Percentiles rank a stretch among this genome's conserved stretches.
phyloP scores from a whole-genome alignment of 352 stramenopile species.

The Hyaloperonospora brassicae region DNA sequence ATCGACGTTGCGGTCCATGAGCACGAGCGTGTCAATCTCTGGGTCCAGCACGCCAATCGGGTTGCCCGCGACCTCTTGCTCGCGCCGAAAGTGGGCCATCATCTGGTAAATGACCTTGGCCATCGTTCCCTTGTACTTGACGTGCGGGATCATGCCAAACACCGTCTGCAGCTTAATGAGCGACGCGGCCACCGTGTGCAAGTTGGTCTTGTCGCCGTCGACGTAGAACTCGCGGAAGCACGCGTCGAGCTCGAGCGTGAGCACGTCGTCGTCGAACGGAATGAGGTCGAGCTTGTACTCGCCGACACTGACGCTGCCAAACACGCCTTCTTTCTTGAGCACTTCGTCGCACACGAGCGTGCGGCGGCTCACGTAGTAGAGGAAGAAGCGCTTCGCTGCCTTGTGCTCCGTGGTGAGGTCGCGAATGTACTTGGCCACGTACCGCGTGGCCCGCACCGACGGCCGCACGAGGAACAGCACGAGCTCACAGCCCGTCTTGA shows the following conservation, averaged over 20 bases:
- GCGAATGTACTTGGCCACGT: conserved; percentile 73
- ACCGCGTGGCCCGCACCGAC: conserved; percentile 62
- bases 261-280: conserved; percentile 91
- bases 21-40: conserved; percentile 91
- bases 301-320: conserved; percentile 76
- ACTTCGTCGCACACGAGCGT: conserved; percentile 89
- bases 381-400: conserved; percentile 58
- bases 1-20: conserved; percentile 93
- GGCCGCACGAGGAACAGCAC: conserved; percentile 86
- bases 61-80: conserved; percentile 80
- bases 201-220: conserved; percentile 82
- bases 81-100: conserved; percentile 88
- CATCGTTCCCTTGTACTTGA: conserved; percentile 91
- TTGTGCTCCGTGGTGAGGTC: conserved; percentile 38
- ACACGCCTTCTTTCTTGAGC: conserved; percentile 86
- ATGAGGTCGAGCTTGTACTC: conserved; percentile 93
- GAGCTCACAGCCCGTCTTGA: conserved; percentile 80
- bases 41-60: conserved; percentile 69
- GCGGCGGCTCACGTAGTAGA: conserved; percentile 88
- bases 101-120: conserved; percentile 89
- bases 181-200: conserved; percentile 82
- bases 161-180: conserved; percentile 91
- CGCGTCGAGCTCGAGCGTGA: conserved; percentile 88
- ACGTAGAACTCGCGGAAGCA: conserved; percentile 85
- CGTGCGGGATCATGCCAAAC: conserved; percentile 87